phyloP scores from a whole-genome alignment of 768 basidiomycete genomes.

The Boletus rubropictus region DNA sequence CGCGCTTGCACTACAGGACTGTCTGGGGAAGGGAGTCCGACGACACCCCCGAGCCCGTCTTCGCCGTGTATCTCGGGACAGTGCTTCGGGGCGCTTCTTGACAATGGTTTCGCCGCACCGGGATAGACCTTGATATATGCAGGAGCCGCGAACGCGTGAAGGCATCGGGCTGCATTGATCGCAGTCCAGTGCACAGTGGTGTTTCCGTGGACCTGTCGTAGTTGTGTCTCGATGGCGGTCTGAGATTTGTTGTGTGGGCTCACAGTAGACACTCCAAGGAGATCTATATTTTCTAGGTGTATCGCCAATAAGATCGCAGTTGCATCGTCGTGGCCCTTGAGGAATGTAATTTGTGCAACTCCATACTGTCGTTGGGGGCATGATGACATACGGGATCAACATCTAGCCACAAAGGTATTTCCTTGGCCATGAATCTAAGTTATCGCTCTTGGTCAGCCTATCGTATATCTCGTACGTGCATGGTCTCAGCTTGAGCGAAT shows the following conservation, averaged over 20 bases:
- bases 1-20: conserved; percentile 45
- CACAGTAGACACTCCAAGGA: conserved; percentile 84
- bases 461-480: not conserved
- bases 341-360: conserved; percentile 1
- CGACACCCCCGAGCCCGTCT: conserved; percentile 81
- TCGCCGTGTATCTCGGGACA: conserved; percentile 77
- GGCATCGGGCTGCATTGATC: conserved; percentile 70
- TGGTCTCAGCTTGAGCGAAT: too few species aligned
- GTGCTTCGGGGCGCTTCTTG: conserved; percentile 48
- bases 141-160: conserved; percentile 68
- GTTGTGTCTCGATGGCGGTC: not conserved
- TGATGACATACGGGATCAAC: conserved; percentile 50
- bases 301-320: conserved; percentile 75
- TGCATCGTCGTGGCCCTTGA: conserved; percentile 85
- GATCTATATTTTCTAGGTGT: conserved; percentile 55
- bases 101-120: conserved; percentile 66
- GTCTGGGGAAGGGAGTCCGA: conserved; percentile 57
- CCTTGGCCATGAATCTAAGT: conserved; percentile 11
- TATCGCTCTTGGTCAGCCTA: not conserved
- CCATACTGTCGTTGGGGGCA: not conserved
- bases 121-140: conserved; percentile 54
- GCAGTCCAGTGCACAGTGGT: conserved; percentile 54
- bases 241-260: conserved; percentile 7
- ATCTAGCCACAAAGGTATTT: conserved; percentile 50
- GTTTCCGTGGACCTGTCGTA: conserved; percentile 75